Evolutionary conservation across 2,329 filamentous ascomycete genomes (phyloP), one percentile per base, ranked within the genome.

Genomic region (Aspergillus jensenii): DNA sequence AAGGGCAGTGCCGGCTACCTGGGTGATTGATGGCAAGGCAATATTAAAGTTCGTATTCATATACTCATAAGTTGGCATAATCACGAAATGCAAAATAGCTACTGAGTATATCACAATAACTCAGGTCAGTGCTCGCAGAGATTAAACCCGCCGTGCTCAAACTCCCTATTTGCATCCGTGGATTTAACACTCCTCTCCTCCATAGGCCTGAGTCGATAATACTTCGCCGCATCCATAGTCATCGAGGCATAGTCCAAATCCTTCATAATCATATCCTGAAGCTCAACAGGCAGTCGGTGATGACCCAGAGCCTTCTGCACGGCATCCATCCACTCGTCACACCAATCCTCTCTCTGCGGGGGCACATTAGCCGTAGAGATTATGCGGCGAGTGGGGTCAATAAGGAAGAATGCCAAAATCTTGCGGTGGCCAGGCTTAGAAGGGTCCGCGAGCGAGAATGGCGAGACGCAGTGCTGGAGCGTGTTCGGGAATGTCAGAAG

Each of bases 221-320:
- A 6, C n/a, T 48, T 48, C 3, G 52, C 52, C 37, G 43, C 52
- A 7, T 48, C 52, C 44, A 55, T 27, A 1, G 35, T 35, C 43
- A 78, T 74, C 0, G 63, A 61, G 5, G 53, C 55, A 12, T 62
- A 39, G 4, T 70, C 3, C 44, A 1, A 23, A 19, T 52, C 69
- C 56, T 6, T 71, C 58, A 27, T 64, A 6, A 74, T 47, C 65
- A 73, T 70, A 2, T 64, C 43, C 45, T 68, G 61, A 43, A 76
- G 55, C 45, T 71, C 68, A 8, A 47, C 49, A 14, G 68, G 65
- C 3, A 64, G 44, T 14, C 50, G 33, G 25, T 49, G n/a, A n/a
- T 49, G n/a, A n/a, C 44, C 41, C 17, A 74, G 45, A 12, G 58
- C 17, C 9, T 56, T 12, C 4, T 52, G 17, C 6, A 62, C 31